Percentiles rank a stretch among this genome's conserved stretches.
Evolutionary conservation across 805 yeast species (phyloP).

Genomic region (Metschnikowia reukaufii): DNA sequence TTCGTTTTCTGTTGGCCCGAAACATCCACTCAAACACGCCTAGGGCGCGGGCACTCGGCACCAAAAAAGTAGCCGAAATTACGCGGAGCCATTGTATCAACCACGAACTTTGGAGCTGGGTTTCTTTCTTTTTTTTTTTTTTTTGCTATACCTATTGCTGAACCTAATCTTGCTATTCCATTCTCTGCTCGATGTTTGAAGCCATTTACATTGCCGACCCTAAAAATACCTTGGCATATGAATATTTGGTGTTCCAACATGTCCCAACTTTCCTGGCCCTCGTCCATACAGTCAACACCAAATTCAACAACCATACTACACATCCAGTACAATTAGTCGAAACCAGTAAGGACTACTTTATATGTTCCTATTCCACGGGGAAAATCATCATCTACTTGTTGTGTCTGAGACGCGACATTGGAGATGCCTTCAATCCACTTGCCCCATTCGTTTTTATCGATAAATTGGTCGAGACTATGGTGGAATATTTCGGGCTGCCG

Average conservation of each 20-base stretch:
- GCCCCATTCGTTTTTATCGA: slow-evolving; percentile 55
- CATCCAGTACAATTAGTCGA: slow-evolving; percentile 26
- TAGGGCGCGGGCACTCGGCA: too few relatives aligned
- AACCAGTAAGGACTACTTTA: slow-evolving; percentile 30
- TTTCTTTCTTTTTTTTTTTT: not conserved
- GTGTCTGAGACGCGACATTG: slow-evolving; percentile 19
- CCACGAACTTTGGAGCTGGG: too few relatives aligned
- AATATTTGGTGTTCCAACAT: slow-evolving; percentile 31
- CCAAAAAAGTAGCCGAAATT: too few relatives aligned
- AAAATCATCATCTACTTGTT: slow-evolving; percentile 31
- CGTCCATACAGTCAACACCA: slow-evolving; percentile 17
- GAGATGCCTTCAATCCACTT: slow-evolving; percentile 42
- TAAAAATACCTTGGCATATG: slow-evolving; percentile 35
- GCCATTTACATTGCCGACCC: slow-evolving; percentile 44
- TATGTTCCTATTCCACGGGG: slow-evolving; percentile 25
- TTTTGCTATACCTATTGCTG: not conserved
- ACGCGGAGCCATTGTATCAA: too few relatives aligned
- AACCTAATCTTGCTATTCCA: not conserved
- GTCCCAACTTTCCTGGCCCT: slow-evolving; percentile 36
- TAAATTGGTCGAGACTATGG: slow-evolving; percentile 49
- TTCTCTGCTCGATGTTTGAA: slow-evolving; percentile 32
- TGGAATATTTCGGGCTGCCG: slow-evolving; percentile 58
- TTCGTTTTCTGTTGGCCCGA: too few relatives aligned
- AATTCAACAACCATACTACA: slow-evolving; percentile 7
- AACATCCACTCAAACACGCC: too few relatives aligned